A percentile compares a stretch with the other conserved stretches of the same genome.
phyloP scores from a whole-genome alignment of 2,329 filamentous ascomycete species.

The Knoxdaviesia proteae region DNA sequence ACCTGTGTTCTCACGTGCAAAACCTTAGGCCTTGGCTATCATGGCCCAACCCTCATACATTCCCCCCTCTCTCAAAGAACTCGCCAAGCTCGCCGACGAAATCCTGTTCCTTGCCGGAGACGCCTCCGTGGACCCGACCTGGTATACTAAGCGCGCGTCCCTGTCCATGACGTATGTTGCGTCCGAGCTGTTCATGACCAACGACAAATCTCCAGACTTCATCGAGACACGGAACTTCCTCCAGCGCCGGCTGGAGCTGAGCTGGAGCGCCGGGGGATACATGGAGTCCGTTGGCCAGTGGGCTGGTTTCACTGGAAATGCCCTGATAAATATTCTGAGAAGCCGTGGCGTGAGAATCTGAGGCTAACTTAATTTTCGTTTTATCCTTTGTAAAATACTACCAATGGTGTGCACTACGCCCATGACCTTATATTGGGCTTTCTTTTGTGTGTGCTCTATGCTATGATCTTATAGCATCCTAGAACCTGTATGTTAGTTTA shows the following conservation, averaged over 20 bases:
- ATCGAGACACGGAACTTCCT: conserved; percentile 63
- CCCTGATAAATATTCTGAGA: conserved; percentile 60
- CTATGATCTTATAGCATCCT: no score
- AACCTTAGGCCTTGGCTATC: conserved; percentile 53
- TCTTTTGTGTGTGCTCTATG: no score
- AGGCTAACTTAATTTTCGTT: no score
- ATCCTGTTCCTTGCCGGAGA: conserved; percentile 80
- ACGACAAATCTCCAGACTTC: conserved; percentile 55
- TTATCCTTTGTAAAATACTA: no score
- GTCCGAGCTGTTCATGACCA: conserved; percentile 85
- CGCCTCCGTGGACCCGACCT: conserved; percentile 57
- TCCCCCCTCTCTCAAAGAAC: conserved; percentile 54
- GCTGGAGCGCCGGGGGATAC: conserved; percentile 37
- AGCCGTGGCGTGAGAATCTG: conserved; percentile 49
- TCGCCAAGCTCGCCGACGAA: conserved; percentile 71
- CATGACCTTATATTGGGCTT: no score
- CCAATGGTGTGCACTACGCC: no score
- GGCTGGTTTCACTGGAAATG: conserved; percentile 61
- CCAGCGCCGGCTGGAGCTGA: conserved; percentile 51
- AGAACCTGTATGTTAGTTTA: no score
- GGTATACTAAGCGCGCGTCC: conserved; percentile 52
- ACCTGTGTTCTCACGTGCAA: background rate
- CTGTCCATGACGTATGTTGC: conserved; percentile 43
- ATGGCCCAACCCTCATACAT: conserved; percentile 75
- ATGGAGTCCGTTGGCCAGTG: conserved; percentile 50